Evolutionary conservation across 805 yeast species (phyloP), one percentile per base, ranked within the genome.

Genomic region (Isabelozyma gotoi): DNA sequence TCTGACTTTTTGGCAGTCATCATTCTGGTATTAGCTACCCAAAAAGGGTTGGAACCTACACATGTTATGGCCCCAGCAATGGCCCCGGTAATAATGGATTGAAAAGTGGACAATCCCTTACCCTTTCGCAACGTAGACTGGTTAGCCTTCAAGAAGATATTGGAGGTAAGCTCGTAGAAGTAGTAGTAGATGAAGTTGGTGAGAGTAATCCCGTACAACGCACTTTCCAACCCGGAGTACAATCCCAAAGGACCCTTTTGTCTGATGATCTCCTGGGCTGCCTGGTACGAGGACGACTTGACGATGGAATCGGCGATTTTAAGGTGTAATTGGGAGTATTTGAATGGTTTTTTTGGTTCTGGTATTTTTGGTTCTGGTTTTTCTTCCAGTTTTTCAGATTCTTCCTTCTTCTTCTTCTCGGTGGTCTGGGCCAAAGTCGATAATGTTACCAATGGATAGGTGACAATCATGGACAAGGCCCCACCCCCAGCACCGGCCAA

Each of bases 401-500:
- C 47, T 38, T 52, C 41, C 46, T 42, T 53, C 54, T 55, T 62
- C 59, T 47, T 57, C 54, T 54, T 65, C 41, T 47, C 53, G 44
- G 59, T 76, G n/a, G 92, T 85, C 61, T 91, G 98, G 3, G 96
- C 95, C 41, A 88, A 77, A 0, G 97, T 90, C 2, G 96, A 85
- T 44, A 90, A 67, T 1, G 96, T 86, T 46, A 88, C 89, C 53
- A 91, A 71, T 1, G 98, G 98, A 60, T 91, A 91, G 0, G 97
- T 91, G 33, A 89, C 82, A 0, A 84, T 77, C 84, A 89, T 85
- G 2, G 96, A 80, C 20, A 88, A 75, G 17, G 92, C 90, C 11
- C 97, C 97, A 19, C 96, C 96, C 5, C 91, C 84, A 29, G 96
- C 96, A 8, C 97, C 98, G 5, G 96, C 86, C 8, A 91, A 64